Evolutionary conservation across 2,329 filamentous ascomycete genomes (phyloP).

Genomic region (Hymenoscyphus albidus): DNA sequence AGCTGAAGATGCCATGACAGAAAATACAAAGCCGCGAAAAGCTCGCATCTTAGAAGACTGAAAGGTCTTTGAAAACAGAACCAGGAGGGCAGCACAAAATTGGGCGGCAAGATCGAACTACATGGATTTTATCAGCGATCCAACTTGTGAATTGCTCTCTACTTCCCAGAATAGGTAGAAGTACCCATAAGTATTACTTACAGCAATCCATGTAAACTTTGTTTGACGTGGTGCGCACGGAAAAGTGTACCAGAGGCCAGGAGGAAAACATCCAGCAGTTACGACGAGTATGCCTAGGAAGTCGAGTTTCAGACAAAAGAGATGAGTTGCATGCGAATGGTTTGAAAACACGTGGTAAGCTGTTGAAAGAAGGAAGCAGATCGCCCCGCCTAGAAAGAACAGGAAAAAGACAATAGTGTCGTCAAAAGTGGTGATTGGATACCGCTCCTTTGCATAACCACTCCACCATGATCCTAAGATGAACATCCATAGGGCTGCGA

Average conservation of each 20-base stretch:
- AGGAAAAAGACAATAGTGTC: not conserved
- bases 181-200: not conserved
- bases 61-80: not conserved
- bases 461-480: not conserved
- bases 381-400: not conserved
- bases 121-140: not conserved
- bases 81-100: not conserved
- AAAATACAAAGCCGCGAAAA: not conserved
- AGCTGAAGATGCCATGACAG: not conserved
- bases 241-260: not conserved
- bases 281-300: not conserved
- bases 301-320: not conserved
- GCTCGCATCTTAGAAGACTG: not conserved
- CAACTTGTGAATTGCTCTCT: not conserved
- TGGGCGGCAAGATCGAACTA: not conserved
- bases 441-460: not conserved
- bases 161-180: not conserved
- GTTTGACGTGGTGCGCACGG: not conserved
- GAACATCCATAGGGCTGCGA: not conserved
- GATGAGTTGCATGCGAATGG: not conserved
- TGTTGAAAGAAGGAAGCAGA: not conserved
- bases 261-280: not conserved
- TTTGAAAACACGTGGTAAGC: not conserved
- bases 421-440: not conserved
- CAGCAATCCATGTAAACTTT: conserved; percentile 1